Percentiles rank a stretch among this genome's conserved stretches.
phyloP scores from a whole-genome alignment of 305 asterid species.

The Lippia alba region DNA sequence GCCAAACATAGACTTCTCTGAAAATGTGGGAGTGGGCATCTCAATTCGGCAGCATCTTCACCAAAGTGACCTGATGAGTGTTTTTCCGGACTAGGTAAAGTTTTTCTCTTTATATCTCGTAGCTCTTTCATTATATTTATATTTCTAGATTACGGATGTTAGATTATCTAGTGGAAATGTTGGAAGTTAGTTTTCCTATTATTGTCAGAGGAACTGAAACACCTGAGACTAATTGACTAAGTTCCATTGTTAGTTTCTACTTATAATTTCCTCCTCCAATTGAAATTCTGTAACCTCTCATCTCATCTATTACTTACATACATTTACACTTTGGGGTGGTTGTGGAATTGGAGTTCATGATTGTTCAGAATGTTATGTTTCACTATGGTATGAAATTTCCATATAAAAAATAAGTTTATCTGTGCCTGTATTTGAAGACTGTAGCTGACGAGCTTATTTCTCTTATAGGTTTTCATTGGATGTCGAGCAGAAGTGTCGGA shows the following conservation, averaged over 20 bases:
- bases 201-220: conserved; percentile 8
- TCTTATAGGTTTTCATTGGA: not conserved
- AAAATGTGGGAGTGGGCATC: conserved; percentile 50
- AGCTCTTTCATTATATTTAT: not conserved
- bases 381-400: not conserved
- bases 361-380: not conserved
- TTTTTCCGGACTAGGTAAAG: conserved; percentile 65
- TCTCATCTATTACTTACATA: no score
- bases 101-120: conserved; percentile 12
- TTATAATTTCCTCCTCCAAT: not conserved
- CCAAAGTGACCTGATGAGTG: conserved; percentile 59
- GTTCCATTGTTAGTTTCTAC: not conserved
- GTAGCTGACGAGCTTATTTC: not conserved
- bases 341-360: no score
- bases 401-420: not conserved
- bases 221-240: conserved; percentile 15
- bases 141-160: conserved; percentile 21
- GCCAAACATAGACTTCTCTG: conserved; percentile 51
- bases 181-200: no score
- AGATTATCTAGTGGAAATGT: conserved; percentile 21
- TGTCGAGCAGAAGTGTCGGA: not conserved
- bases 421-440: not conserved
- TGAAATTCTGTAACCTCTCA: not conserved
- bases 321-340: no score
- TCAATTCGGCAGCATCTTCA: conserved; percentile 42